phyloP scores from a whole-genome alignment of 441 rosid genomes.

The Brassica balearica region DNA sequence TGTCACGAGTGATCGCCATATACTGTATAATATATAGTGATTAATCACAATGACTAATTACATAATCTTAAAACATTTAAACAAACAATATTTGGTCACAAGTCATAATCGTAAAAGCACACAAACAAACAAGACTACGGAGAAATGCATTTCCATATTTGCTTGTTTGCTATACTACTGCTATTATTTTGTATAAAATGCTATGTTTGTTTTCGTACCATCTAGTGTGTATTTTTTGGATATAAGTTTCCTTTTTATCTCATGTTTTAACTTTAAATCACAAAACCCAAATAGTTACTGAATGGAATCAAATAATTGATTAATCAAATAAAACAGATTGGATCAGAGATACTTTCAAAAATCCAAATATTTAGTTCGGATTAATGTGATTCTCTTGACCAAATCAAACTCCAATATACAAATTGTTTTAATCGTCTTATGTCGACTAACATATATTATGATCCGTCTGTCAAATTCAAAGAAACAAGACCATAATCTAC shows the following conservation, averaged over 20 bases:
- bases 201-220: neutral
- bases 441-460: neutral
- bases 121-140: too few species aligned
- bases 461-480: neutral
- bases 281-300: too few species aligned
- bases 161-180: neutral
- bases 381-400: neutral
- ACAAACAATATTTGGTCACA: neutral
- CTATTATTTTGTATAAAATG: neutral
- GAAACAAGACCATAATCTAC: neutral
- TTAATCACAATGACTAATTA: neutral
- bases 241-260: too few species aligned
- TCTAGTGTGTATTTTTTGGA: neutral
- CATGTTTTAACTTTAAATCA: too few species aligned
- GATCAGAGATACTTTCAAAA: too few species aligned
- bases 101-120: neutral
- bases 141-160: neutral
- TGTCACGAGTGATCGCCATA: neutral
- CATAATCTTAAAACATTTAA: neutral
- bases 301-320: too few species aligned
- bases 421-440: neutral
- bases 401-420: neutral
- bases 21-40: neutral
- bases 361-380: neutral
- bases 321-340: too few species aligned